A percentile compares a stretch with the other conserved stretches of the same genome.
Evolutionary conservation across 2,329 filamentous ascomycete species (phyloP).

Genomic region (Epichloe sp.): DNA sequence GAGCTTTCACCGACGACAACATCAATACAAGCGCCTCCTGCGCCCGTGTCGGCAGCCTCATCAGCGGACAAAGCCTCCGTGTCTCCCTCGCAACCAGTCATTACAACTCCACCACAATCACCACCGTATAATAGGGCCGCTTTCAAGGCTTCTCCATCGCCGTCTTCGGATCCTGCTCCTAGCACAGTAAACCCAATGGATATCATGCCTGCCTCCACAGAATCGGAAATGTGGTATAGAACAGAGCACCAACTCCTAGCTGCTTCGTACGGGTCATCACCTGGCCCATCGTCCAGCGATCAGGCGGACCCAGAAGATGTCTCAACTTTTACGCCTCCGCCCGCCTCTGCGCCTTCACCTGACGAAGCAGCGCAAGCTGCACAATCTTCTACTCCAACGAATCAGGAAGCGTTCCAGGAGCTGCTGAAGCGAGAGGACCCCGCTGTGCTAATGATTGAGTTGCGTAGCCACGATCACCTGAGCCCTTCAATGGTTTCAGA

Average conservation of each 20-base stretch:
- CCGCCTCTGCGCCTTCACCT: slow-evolving; percentile 9
- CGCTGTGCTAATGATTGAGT: slow-evolving; percentile 14
- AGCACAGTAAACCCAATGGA: slow-evolving; percentile 42
- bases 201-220: slow-evolving; percentile 32
- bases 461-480: slow-evolving; percentile 13
- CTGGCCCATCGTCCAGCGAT: slow-evolving; percentile 3
- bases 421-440: slow-evolving; percentile 10
- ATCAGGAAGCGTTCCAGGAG: slow-evolving; percentile 1
- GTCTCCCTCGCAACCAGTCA: not conserved
- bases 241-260: slow-evolving; percentile 23
- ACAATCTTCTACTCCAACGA: slow-evolving; percentile 16
- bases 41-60: slow-evolving; percentile 8
- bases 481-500: slow-evolving; percentile 12
- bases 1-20: slow-evolving; percentile 13
- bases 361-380: slow-evolving; percentile 12
- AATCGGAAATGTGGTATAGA: slow-evolving; percentile 24
- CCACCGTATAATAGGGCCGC: not conserved
- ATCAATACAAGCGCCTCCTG: not conserved
- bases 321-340: slow-evolving; percentile 6
- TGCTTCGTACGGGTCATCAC: slow-evolving; percentile 15
- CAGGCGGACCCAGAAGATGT: slow-evolving; percentile 1
- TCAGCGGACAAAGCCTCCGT: slow-evolving; percentile 4
- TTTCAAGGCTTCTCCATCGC: slow-evolving; percentile 15
- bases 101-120: slow-evolving; percentile 1
- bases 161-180: slow-evolving; percentile 23